Evolutionary conservation across 805 yeast species (phyloP).

Genomic region (Nakazawaea ishiwadae): DNA sequence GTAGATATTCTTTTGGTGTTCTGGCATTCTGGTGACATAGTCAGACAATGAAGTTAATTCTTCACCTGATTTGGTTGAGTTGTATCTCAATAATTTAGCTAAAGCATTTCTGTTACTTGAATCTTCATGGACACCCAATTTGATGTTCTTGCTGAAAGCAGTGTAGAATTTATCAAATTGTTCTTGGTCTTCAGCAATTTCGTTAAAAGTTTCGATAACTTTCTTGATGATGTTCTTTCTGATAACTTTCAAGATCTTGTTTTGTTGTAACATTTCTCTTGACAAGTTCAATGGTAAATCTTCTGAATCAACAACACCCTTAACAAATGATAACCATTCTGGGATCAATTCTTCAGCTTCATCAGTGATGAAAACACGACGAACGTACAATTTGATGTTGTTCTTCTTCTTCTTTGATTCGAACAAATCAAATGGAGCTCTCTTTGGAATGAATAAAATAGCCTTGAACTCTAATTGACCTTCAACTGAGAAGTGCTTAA

Average conservation of each 20-base stretch:
- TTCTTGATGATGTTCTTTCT: conserved; percentile 99
- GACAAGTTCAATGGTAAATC: conserved; percentile 99
- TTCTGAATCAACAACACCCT: conserved; percentile 99
- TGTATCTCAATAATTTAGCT: conserved; percentile 94
- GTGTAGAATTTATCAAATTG: conserved; percentile 98
- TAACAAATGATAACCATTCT: conserved; percentile 96
- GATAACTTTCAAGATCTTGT: conserved; percentile 98
- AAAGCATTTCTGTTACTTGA: conserved; percentile 94
- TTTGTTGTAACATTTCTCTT: conserved; percentile 99
- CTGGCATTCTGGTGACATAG: conserved; percentile 99
- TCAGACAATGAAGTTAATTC: conserved; percentile 93
- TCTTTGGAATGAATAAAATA: conserved; percentile 93
- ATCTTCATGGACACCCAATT: conserved; percentile 99
- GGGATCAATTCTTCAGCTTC: conserved; percentile 99
- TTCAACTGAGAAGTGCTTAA: conserved; percentile 98
- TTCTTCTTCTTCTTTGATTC: conserved; percentile 99
- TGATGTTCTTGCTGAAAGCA: conserved; percentile 97
- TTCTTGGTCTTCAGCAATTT: conserved; percentile 98
- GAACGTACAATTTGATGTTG: conserved; percentile 97
- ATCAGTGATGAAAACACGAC: conserved; percentile 99
- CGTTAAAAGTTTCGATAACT: conserved; percentile 96
- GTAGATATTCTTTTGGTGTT: conserved; percentile 99
- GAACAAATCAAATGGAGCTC: conserved; percentile 98
- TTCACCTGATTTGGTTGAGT: conserved; percentile 93
- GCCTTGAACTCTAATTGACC: conserved; percentile 99